phyloP scores from a whole-genome alignment of 2,329 filamentous ascomycete genomes.

The Fusarium sp. region DNA sequence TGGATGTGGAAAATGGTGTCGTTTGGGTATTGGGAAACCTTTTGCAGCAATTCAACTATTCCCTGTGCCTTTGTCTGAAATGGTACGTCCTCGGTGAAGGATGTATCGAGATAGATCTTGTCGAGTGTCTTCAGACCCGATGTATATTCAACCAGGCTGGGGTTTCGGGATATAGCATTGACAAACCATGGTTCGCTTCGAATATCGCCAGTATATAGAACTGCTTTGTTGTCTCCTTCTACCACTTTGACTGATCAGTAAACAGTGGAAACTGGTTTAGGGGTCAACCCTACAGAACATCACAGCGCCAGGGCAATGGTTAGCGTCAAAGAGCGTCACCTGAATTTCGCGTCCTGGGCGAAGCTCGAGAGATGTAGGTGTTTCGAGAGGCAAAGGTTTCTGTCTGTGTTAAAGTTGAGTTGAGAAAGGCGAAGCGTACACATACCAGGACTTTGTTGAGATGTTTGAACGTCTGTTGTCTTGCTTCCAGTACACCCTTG shows the following conservation, averaged over 20 bases:
- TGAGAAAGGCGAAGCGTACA: neutral
- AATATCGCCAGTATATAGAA: slow-evolving; percentile 91
- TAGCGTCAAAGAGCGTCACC: slow-evolving; percentile 90
- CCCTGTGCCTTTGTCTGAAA: slow-evolving; percentile 80
- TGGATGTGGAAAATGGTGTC: slow-evolving; percentile 87
- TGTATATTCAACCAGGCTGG: slow-evolving; percentile 80
- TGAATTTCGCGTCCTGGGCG: slow-evolving; percentile 75
- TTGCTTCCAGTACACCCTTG: slow-evolving; percentile 80
- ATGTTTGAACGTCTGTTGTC: slow-evolving; percentile 81
- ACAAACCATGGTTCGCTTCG: slow-evolving; percentile 91
- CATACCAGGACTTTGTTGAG: slow-evolving; percentile 75
- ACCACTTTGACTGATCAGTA: slow-evolving; percentile 66
- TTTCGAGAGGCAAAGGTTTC: slow-evolving; percentile 86
- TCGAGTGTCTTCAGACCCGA: slow-evolving; percentile 76
- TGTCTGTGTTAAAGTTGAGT: slow-evolving; percentile 47
- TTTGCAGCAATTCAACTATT: slow-evolving; percentile 77
- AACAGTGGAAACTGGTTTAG: fast-evolving
- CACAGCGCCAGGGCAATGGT: slow-evolving; percentile 89
- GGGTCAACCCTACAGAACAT: slow-evolving; percentile 76
- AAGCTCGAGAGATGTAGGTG: slow-evolving; percentile 82
- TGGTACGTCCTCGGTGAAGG: slow-evolving; percentile 66
- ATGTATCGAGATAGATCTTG: slow-evolving; percentile 91
- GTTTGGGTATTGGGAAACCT: slow-evolving; percentile 75
- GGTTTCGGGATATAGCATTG: slow-evolving; percentile 77
- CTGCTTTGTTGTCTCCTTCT: slow-evolving; percentile 77